Evolutionary conservation across 257 asterid species (phyloP).

Genomic region (Asclepias syriaca): DNA sequence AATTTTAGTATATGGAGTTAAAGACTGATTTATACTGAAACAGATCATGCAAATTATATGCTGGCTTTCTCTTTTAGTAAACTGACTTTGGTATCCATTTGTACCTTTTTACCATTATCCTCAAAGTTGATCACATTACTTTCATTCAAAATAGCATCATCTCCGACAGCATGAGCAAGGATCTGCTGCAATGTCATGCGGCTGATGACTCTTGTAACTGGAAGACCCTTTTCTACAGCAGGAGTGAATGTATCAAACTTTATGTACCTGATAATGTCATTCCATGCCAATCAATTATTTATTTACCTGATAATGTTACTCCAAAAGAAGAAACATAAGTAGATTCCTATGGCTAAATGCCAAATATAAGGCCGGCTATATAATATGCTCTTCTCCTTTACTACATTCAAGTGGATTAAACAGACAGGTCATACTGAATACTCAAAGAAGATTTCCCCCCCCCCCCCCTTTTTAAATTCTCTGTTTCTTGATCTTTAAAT

Average conservation of each 20-base stretch:
- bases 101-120: slow-evolving; percentile 76
- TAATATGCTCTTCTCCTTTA: not conserved
- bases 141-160: slow-evolving; percentile 63
- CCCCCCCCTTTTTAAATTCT: not conserved
- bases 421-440: not conserved
- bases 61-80: not conserved
- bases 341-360: not conserved
- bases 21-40: not conserved
- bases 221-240: slow-evolving; percentile 86
- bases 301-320: not conserved
- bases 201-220: slow-evolving; percentile 86
- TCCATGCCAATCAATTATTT: slow-evolving; percentile 7
- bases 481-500: not conserved
- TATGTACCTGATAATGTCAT: slow-evolving; percentile 68
- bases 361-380: not conserved
- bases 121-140: slow-evolving; percentile 71
- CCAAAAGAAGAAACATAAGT: not conserved
- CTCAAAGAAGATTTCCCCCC: not conserved
- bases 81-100: not conserved
- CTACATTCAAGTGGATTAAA: not conserved
- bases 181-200: slow-evolving; percentile 91
- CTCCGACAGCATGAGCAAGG: slow-evolving; percentile 83
- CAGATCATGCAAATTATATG: not conserved
- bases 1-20: not conserved
- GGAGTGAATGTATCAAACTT: slow-evolving; percentile 99